A percentile compares a stretch with the other conserved stretches of the same genome.
These are phyloP conservation scores for Psidium friedrichsthalianum DNA, from an alignment of 345 rosid species.

Conservation along the genomic window DNA sequence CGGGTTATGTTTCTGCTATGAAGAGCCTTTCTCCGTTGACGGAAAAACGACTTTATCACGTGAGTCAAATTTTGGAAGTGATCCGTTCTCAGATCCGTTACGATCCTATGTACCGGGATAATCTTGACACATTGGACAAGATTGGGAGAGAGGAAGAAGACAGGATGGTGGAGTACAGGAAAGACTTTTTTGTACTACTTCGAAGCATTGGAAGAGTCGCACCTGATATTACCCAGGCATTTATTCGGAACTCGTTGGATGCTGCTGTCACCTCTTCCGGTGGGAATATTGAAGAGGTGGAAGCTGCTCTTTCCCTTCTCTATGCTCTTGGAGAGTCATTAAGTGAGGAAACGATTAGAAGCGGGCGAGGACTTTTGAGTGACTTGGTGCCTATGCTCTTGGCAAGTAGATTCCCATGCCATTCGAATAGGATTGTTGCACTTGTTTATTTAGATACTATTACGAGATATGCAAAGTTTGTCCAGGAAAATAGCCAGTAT, in stretches of 20 bases:
- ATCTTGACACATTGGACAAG: conserved; percentile 68
- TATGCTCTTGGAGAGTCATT: conserved; percentile 82
- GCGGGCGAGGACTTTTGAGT: conserved; percentile 53
- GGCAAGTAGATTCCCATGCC: conserved; percentile 69
- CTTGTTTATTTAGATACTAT: conserved; percentile 74
- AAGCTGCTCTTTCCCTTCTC: conserved; percentile 91
- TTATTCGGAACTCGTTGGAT: conserved; percentile 64
- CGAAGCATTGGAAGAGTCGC: conserved; percentile 79
- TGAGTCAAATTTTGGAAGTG: conserved; percentile 73
- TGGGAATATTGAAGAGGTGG: conserved; percentile 82
- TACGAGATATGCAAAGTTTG: conserved; percentile 75
- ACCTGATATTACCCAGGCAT: conserved; percentile 66
- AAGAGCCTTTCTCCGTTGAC: conserved; percentile 57
- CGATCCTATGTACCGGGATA: conserved; percentile 57
- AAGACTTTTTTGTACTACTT: conserved; percentile 72
- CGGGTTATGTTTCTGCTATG: conserved; percentile 69
- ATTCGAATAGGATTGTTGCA: conserved; percentile 82
- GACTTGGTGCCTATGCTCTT: conserved; percentile 71
- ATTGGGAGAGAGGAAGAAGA: conserved; percentile 88
- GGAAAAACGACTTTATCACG: conserved; percentile 59
- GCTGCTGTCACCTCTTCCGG: conserved; percentile 50
- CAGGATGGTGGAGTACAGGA: conserved; percentile 75
- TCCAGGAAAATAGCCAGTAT: conserved; percentile 57
- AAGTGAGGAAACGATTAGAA: conserved; percentile 64
- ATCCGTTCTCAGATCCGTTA: conserved; percentile 64